Percentiles rank a stretch among this genome's conserved stretches.
phyloP scores from a whole-genome alignment of 2,329 filamentous ascomycete genomes.

The Rugonectria rugulosa region DNA sequence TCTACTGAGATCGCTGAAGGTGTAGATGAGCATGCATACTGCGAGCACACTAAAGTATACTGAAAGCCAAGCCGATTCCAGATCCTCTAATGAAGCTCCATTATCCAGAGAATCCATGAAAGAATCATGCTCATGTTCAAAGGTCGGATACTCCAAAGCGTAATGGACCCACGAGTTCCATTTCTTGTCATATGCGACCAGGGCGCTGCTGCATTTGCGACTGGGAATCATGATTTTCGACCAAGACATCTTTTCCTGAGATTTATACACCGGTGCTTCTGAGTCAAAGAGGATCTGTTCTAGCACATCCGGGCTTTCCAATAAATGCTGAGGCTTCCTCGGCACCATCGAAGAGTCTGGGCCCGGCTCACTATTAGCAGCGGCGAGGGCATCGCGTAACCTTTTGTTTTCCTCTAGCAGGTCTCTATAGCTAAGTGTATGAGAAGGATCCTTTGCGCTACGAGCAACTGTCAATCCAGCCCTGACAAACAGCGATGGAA shows the following conservation, averaged over 20 bases:
- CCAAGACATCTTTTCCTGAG: slow-evolving; percentile 1
- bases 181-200: slow-evolving; percentile 18
- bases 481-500: too few relatives aligned
- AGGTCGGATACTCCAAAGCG: slow-evolving; percentile 21
- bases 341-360: background rate
- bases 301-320: slow-evolving; percentile 6
- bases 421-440: slow-evolving; percentile 17
- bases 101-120: slow-evolving; percentile 12
- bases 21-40: background rate
- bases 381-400: background rate
- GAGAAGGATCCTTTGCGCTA: slow-evolving; percentile 8
- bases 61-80: slow-evolving; percentile 16
- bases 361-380: background rate
- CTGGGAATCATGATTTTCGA: slow-evolving; percentile 12
- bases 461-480: background rate
- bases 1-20: too few relatives aligned
- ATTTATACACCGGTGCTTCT: background rate
- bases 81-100: background rate
- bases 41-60: slow-evolving; percentile 24
- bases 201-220: slow-evolving; percentile 11
- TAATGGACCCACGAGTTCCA: slow-evolving; percentile 27
- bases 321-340: slow-evolving; percentile 8
- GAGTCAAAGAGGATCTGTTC: slow-evolving; percentile 1
- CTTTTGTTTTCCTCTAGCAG: slow-evolving; percentile 15
- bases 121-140: slow-evolving; percentile 10